A percentile compares a stretch with the other conserved stretches of the same genome.
Conservation (phyloP, 371 early-diverging fungal species). For the Rhizomucor miehei region DNA sequence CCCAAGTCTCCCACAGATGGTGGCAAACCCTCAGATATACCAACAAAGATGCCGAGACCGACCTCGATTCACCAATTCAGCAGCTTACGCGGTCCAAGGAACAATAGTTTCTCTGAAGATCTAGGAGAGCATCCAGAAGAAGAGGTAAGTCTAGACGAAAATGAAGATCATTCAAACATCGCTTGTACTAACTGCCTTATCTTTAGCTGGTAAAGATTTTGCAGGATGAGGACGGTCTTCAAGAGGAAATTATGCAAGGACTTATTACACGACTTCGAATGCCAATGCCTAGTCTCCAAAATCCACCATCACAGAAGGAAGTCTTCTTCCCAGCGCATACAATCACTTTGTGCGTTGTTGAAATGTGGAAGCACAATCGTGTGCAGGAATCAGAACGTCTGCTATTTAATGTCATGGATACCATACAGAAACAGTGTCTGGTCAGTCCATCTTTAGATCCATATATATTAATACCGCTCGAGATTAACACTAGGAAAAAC, state of each 20-base stretch:
- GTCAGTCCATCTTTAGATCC: slow-evolving; percentile 24
- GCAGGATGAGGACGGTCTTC: slow-evolving; percentile 72
- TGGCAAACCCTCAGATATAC: slow-evolving; percentile 32
- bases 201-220: slow-evolving; percentile 50
- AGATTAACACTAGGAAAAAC: not conserved
- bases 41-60: slow-evolving; percentile 36
- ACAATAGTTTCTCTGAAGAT: slow-evolving; percentile 19
- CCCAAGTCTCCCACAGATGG: slow-evolving; percentile 38
- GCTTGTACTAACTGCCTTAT: not conserved
- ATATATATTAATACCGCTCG: not conserved
- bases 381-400: slow-evolving; percentile 78
- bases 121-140: slow-evolving; percentile 47
- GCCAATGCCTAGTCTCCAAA: slow-evolving; percentile 82
- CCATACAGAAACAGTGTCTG: slow-evolving; percentile 76
- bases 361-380: slow-evolving; percentile 80
- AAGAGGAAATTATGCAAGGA: slow-evolving; percentile 85
- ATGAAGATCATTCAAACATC: slow-evolving; percentile 23
- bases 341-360: slow-evolving; percentile 78
- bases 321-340: slow-evolving; percentile 92
- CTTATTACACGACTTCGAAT: slow-evolving; percentile 85
- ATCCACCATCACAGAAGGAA: slow-evolving; percentile 79
- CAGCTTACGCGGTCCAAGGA: slow-evolving; percentile 16
- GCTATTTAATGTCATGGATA: slow-evolving; percentile 81
- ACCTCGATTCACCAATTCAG: slow-evolving; percentile 38
- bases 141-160: slow-evolving; percentile 36